Percentiles rank a stretch among this genome's conserved stretches.
These are phyloP conservation scores for Daldinia sp. DNA, from an alignment of 2,329 filamentous ascomycete species.

Conservation along the genomic window DNA sequence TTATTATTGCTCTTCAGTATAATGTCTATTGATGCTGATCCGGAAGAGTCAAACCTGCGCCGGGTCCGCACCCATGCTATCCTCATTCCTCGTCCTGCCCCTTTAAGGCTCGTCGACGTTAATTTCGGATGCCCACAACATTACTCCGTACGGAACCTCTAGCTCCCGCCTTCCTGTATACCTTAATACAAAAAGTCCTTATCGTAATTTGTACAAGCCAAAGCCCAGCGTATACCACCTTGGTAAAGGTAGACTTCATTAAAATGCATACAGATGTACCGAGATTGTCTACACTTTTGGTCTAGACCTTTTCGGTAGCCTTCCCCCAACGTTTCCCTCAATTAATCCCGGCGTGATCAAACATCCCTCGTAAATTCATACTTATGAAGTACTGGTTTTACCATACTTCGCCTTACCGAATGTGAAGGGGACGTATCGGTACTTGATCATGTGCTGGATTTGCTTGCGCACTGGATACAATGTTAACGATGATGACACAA, in stretches of 20 bases:
- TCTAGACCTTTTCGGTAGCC: constrained; percentile 10
- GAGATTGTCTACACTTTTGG: constrained; percentile 17
- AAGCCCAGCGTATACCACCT: constrained; percentile 21
- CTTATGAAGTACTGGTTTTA: constrained; percentile 63
- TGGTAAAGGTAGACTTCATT: constrained; percentile 18
- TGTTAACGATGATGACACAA: constrained; percentile 13
- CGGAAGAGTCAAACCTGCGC: constrained; percentile 24
- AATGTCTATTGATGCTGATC: constrained; percentile 21
- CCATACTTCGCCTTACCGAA: constrained; percentile 86
- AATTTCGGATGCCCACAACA: constrained; percentile 18
- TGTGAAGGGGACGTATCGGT: constrained; percentile 94
- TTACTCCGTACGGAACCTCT: constrained; percentile 21
- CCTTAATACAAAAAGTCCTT: constrained; percentile 37
- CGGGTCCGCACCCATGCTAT: constrained; percentile 2
- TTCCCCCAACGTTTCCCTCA: constrained; percentile 6
- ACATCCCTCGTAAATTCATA: not conserved
- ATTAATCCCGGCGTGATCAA: constrained; percentile 2
- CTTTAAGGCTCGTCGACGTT: constrained; percentile 19
- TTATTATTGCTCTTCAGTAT: constrained; percentile 21
- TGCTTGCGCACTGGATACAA: constrained; percentile 85
- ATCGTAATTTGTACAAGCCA: constrained; percentile 42
- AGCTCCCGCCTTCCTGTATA: constrained; percentile 23
- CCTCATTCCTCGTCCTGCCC: not conserved
- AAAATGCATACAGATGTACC: constrained; percentile 30
- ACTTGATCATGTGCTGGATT: constrained; percentile 99